phyloP scores from a whole-genome alignment of 495 filamentous ascomycete genomes.

The Lepraria neglecta region DNA sequence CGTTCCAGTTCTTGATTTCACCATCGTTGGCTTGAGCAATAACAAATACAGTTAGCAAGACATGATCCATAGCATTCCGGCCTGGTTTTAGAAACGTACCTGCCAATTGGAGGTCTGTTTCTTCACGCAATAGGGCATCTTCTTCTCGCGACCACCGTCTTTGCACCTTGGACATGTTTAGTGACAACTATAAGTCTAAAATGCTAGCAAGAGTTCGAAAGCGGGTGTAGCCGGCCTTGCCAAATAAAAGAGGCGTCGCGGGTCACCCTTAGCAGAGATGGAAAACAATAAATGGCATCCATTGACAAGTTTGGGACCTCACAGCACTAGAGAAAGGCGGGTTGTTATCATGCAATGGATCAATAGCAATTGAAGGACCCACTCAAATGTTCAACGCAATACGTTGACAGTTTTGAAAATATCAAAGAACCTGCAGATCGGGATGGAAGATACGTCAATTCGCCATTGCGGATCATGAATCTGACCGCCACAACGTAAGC shows the following conservation, averaged over 20 bases:
- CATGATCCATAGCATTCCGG: not conserved
- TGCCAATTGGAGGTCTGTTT: not conserved
- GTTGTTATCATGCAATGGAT: too few relatives aligned
- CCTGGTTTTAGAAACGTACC: not conserved
- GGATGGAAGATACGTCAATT: not conserved
- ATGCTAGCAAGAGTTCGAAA: not conserved
- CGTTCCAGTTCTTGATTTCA: not conserved
- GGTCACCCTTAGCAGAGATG: too few relatives aligned
- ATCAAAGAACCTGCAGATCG: not conserved
- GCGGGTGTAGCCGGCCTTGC: not conserved
- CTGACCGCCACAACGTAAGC: not conserved
- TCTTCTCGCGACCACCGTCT: conserved; percentile 2
- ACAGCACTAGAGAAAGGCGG: too few relatives aligned
- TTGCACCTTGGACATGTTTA: not conserved
- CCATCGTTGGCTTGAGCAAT: not conserved
- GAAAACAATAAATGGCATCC: too few relatives aligned
- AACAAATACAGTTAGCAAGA: not conserved
- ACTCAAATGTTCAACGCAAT: too few relatives aligned
- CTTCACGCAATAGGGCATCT: not conserved
- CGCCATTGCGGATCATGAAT: not conserved
- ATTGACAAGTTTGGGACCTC: too few relatives aligned
- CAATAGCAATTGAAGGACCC: too few relatives aligned
- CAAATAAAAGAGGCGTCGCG: too few relatives aligned
- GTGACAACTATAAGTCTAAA: not conserved
- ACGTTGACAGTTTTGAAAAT: too few relatives aligned